A percentile compares a stretch with the other conserved stretches of the same genome.
Conservation (phyloP, 371 early-diverging fungal species). For the Thermomucor indicae-seudaticae region DNA sequence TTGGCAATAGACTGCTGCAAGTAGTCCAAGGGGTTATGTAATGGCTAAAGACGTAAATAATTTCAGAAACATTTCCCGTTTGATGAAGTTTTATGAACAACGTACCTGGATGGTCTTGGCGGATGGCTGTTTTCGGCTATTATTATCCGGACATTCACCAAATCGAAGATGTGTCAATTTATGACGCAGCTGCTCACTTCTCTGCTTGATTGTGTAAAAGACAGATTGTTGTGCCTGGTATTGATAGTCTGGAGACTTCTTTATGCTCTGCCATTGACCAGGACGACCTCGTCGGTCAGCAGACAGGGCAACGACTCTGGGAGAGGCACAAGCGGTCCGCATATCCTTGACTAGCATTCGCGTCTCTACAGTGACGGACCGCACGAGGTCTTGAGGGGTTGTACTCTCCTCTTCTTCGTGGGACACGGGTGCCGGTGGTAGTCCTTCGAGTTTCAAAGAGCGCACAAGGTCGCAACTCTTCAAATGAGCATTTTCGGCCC, state of each 20-base stretch:
- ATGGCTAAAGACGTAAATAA: background rate
- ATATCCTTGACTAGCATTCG: constrained; percentile 42
- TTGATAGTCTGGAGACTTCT: constrained; percentile 62
- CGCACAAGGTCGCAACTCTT: constrained; percentile 53
- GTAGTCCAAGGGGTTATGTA: background rate
- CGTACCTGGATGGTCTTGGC: background rate
- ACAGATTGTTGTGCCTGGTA: constrained; percentile 73
- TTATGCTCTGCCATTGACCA: constrained; percentile 58
- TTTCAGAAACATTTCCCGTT: background rate
- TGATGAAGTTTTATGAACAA: background rate
- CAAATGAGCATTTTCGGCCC: constrained; percentile 78
- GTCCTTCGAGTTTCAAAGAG: constrained; percentile 29
- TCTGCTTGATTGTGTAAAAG: constrained; percentile 56
- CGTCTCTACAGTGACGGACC: constrained; percentile 31
- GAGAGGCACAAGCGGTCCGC: constrained; percentile 47
- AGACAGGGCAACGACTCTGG: constrained; percentile 49
- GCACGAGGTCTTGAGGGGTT: constrained; percentile 4
- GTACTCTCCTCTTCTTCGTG: background rate
- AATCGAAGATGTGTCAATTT: constrained; percentile 17
- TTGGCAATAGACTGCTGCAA: constrained; percentile 12
- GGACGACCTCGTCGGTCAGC: constrained; percentile 15
- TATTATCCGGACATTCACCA: background rate
- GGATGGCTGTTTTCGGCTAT: background rate
- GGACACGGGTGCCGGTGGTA: constrained; percentile 6
- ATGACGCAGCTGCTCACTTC: constrained; percentile 54